These are phyloP conservation scores for Cercospora brassicicola DNA, from an alignment of 2,329 filamentous ascomycete genomes.

Conservation along the genomic window DNA sequence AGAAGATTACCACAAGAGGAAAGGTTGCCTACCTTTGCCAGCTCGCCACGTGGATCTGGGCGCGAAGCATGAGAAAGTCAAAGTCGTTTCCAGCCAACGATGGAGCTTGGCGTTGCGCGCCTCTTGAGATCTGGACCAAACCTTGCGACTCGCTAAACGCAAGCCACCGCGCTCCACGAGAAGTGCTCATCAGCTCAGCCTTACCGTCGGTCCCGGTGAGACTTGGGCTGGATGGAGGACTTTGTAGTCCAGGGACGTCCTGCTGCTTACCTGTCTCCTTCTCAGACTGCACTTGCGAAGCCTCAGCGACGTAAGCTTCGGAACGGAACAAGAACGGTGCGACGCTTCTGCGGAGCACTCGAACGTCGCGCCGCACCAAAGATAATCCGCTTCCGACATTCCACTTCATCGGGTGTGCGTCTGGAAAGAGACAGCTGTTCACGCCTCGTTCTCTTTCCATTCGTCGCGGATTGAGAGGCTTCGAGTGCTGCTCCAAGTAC, in stretches of 20 bases:
- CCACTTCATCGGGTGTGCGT: background rate
- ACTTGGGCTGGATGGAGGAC: background rate
- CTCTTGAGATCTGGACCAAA: conserved; percentile 1
- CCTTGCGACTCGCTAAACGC: background rate
- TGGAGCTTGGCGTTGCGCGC: background rate
- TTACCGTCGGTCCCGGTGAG: background rate
- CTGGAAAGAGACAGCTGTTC: background rate
- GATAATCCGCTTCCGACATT: too few species aligned
- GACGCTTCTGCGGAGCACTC: background rate
- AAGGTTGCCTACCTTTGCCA: background rate
- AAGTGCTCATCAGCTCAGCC: background rate
- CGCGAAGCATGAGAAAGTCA: background rate
- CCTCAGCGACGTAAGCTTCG: too few species aligned
- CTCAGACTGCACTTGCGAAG: too few species aligned
- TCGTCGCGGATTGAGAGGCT: background rate
- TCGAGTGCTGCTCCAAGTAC: background rate
- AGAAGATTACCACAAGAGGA: background rate
- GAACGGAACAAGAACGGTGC: too few species aligned
- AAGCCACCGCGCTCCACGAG: background rate
- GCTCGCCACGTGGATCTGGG: background rate
- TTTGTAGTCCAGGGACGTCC: background rate
- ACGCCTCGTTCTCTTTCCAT: background rate
- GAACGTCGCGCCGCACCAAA: background rate
- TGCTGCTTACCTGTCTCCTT: too few species aligned
- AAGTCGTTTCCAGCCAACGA: background rate